Evolutionary conservation across 208 protist genomes (phyloP).

Genomic region (Crithidia fasciculata): DNA sequence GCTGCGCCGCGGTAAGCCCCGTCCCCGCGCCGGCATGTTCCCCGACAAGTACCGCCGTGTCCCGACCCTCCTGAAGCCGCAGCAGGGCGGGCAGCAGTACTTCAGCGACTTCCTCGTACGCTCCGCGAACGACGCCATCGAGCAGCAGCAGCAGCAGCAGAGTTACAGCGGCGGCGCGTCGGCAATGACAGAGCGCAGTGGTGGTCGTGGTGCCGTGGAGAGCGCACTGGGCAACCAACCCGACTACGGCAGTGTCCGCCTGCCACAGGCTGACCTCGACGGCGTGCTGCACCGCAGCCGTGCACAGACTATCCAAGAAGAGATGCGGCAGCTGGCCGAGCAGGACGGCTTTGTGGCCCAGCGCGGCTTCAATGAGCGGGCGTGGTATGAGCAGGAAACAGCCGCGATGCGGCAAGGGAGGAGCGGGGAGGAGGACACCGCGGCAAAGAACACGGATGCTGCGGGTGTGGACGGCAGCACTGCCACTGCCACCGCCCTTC

Average conservation of each 20-base stretch:
- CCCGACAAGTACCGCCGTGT: conserved; percentile 87
- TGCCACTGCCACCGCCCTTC: conserved; percentile 24
- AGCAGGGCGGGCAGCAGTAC: conserved; percentile 89
- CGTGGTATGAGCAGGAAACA: conserved; percentile 78
- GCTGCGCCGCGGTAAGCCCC: conserved; percentile 85
- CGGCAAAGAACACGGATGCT: not conserved
- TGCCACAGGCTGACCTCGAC: conserved; percentile 74
- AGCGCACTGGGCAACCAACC: not conserved
- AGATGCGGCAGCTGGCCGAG: conserved; percentile 62
- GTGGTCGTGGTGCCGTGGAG: not conserved
- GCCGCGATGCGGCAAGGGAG: not conserved
- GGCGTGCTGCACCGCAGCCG: conserved; percentile 47
- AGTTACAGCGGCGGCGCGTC: not conserved
- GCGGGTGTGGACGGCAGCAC: not conserved
- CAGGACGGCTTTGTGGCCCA: conserved; percentile 66
- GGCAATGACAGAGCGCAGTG: not conserved
- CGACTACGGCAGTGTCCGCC: conserved; percentile 2
- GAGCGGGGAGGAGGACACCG: not conserved
- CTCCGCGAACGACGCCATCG: conserved; percentile 63
- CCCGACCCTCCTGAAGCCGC: conserved; percentile 73
- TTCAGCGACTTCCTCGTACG: conserved; percentile 82
- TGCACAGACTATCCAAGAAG: conserved; percentile 44
- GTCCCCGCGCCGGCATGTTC: conserved; percentile 83
- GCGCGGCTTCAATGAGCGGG: conserved; percentile 81
- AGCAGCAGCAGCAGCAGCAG: conserved; percentile 12